phyloP scores from a whole-genome alignment of 768 basidiomycete genomes.

The Leucocoprinus leucothites region DNA sequence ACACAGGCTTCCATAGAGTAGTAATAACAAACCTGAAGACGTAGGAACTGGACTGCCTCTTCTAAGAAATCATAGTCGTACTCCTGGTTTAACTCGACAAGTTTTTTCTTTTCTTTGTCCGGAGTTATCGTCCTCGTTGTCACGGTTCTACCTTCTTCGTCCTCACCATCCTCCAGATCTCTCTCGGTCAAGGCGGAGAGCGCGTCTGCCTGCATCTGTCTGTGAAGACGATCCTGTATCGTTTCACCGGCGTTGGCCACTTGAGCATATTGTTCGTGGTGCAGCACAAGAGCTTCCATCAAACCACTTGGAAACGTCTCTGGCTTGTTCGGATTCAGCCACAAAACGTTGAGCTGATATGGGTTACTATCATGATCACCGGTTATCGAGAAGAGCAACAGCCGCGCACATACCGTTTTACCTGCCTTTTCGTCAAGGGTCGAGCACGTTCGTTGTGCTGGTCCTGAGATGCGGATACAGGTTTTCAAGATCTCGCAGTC shows the following conservation, averaged over 20 bases:
- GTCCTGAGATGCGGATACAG: constrained; percentile 26
- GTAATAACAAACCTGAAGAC: constrained; percentile 48
- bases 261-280: constrained; percentile 26
- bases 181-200: constrained; percentile 47
- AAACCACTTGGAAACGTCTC: constrained; percentile 68
- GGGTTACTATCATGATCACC: constrained; percentile 1
- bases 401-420: constrained; percentile 47
- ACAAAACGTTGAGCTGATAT: constrained; percentile 75
- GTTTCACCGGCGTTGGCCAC: constrained; percentile 28
- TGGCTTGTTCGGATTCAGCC: constrained; percentile 65
- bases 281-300: constrained; percentile 49
- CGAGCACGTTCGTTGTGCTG: constrained; percentile 71
- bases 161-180: constrained; percentile 27
- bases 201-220: constrained; percentile 75
- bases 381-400: background rate
- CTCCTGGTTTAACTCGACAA: constrained; percentile 27
- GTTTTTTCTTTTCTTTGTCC: constrained; percentile 14
- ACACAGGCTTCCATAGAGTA: constrained; percentile 1
- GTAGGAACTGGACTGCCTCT: constrained; percentile 66
- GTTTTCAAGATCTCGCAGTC: constrained; percentile 5
- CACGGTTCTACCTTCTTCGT: constrained; percentile 12
- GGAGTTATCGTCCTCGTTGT: constrained; percentile 14
- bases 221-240: constrained; percentile 53
- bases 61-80: constrained; percentile 57
- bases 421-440: constrained; percentile 75